These are phyloP conservation scores for Scytalidium sp. DNA, from an alignment of 2,329 filamentous ascomycete genomes.

Conservation along the genomic window DNA sequence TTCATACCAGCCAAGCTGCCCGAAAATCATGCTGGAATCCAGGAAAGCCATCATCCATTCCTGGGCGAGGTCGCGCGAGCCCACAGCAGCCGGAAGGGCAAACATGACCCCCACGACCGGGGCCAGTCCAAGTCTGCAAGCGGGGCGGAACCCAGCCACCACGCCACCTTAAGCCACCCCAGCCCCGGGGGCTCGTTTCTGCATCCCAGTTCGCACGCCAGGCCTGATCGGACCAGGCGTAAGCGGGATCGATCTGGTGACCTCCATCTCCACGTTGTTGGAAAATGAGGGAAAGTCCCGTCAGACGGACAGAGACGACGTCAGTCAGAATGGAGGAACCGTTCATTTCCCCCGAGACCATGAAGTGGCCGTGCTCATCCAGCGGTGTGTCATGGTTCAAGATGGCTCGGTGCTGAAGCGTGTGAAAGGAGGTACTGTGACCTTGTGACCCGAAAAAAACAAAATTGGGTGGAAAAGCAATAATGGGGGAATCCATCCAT, in stretches of 20 bases:
- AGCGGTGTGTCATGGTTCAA: background rate
- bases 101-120: background rate
- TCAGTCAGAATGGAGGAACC: no score
- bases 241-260: background rate
- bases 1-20: no score
- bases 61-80: no score
- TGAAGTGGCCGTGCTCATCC: background rate
- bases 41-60: no score
- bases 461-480: slow-evolving; percentile 3
- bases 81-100: no score
- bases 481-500: background rate
- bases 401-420: background rate
- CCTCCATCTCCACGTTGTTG: background rate
- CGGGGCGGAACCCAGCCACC: background rate
- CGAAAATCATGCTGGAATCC: no score
- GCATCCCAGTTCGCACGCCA: background rate
- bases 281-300: background rate
- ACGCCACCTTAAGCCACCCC: background rate
- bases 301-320: no score
- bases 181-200: background rate
- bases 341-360: background rate
- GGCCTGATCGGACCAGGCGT: background rate
- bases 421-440: background rate
- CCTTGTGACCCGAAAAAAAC: background rate
- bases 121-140: background rate